Base-by-base conservation (phyloP, 2,329 filamentous ascomycete genomes). In the Ceratocystis diversiconidia region DNA sequence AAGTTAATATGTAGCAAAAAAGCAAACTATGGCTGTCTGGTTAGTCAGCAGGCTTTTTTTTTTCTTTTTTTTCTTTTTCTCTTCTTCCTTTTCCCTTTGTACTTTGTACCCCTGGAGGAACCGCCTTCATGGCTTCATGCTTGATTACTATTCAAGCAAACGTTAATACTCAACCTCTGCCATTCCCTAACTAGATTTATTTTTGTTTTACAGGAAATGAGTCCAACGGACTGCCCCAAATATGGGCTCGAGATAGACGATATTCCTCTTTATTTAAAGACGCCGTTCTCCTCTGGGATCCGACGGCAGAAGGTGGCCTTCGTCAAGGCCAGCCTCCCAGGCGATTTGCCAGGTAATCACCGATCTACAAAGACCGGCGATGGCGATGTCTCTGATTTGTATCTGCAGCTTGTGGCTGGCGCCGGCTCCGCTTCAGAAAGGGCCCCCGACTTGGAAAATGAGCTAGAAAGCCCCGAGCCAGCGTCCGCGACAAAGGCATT, bases 401-500 rank as follows among this genome's bases (percentile, higher is more conserved):
- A 90, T 70, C 79, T 89, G 30, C 82, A 80, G 67, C 79, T 90
- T 67, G 87, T 90, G 22, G 75, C 88, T n/a, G 77, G 78, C 0
- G 77, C 78, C 6, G 55, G 67, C 15, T 52, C 67, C 25, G 32
- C 43, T 5, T 19, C 60, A 12, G 65, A 64, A 22, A 64, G 22
- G 4, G 46, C 17, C 6, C 62, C 62, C 25, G 32, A 59, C n/a
- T 59, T 67, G 6, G 62, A 65, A 4, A 19, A 65, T 2, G 63
- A 28, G n/a, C 15, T 22, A 28, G 32, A 22, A 64, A 48, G 55
- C 41, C 5, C 19, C 3, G 7, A 57, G 10, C 3, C 19, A n/a
- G 48, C 48, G n/a, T 15, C 32, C 8, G 28, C n/a, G 17, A 43
- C n/a, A 17, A 41, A 30, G 17, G 5, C 28, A 22, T 15, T 12